Evolutionary conservation across 2,329 filamentous ascomycete genomes (phyloP).

Genomic region (Trichoderma sp.): DNA sequence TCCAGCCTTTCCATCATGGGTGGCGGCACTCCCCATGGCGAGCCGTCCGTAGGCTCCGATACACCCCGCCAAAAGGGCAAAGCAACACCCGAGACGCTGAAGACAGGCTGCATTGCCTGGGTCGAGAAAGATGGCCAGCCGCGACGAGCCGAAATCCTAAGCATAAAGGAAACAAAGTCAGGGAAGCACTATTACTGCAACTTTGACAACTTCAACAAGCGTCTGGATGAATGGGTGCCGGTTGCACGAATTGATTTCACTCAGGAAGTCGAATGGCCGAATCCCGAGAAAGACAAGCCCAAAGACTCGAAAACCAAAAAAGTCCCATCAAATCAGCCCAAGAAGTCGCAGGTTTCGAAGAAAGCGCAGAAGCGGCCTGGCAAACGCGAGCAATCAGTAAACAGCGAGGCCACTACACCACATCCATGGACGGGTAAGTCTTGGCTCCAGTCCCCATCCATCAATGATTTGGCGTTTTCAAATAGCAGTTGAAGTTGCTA

Average conservation of each 20-base stretch:
- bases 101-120: slow-evolving; percentile 59
- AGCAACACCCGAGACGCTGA: slow-evolving; percentile 79
- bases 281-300: slow-evolving; percentile 77
- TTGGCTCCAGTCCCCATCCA: neutral
- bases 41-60: slow-evolving; percentile 56
- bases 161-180: slow-evolving; percentile 85
- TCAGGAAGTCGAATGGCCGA: slow-evolving; percentile 94
- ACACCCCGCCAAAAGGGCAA: slow-evolving; percentile 68
- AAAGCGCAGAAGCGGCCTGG: slow-evolving; percentile 55
- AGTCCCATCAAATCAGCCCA: slow-evolving; percentile 52
- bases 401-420: slow-evolving; percentile 53
- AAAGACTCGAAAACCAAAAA: slow-evolving; percentile 78
- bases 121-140: slow-evolving; percentile 73
- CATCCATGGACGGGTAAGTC: slow-evolving; percentile 48
- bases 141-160: slow-evolving; percentile 93
- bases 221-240: slow-evolving; percentile 80
- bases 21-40: slow-evolving; percentile 47
- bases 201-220: slow-evolving; percentile 97
- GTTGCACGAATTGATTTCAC: slow-evolving; percentile 78
- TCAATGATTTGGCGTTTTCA: neutral
- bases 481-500: neutral
- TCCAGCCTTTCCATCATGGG: slow-evolving; percentile 49
- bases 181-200: slow-evolving; percentile 92
- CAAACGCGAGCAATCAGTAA: slow-evolving; percentile 55
- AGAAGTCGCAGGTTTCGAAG: slow-evolving; percentile 58